phyloP scores from a whole-genome alignment of 306 rosid species.

The Spatholobus suberectus region DNA sequence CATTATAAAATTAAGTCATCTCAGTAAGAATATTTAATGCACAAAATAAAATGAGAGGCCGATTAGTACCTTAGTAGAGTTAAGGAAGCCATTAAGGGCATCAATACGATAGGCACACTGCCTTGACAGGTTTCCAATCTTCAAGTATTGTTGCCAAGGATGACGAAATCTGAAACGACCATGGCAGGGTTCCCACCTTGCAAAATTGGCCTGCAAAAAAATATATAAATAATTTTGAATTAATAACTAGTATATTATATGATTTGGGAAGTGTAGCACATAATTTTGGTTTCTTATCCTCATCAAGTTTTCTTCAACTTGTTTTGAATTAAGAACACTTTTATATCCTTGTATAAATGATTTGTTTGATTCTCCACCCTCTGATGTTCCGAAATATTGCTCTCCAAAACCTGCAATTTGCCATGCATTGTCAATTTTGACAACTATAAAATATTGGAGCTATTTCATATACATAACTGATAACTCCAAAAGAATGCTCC shows the following conservation, averaged over 20 bases:
- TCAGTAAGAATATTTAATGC: neutral
- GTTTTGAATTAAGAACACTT: constrained; percentile 58
- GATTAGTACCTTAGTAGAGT: constrained; percentile 34
- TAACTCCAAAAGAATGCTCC: constrained; percentile 4
- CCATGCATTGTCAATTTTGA: constrained; percentile 21
- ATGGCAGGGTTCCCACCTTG: constrained; percentile 67
- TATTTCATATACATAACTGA: neutral
- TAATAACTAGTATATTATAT: neutral
- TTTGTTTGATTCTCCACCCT: constrained; percentile 22
- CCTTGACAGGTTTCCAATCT: constrained; percentile 54
- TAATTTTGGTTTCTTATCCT: constrained; percentile 2
- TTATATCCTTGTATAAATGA: constrained; percentile 49
- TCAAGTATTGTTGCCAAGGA: constrained; percentile 65
- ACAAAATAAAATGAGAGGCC: neutral
- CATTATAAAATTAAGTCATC: neutral
- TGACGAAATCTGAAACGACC: constrained; percentile 52
- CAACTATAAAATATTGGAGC: neutral
- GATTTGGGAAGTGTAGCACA: neutral
- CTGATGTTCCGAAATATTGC: constrained; percentile 43
- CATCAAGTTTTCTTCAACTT: constrained; percentile 55
- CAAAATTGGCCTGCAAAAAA: constrained; percentile 56
- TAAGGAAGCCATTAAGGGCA: constrained; percentile 51
- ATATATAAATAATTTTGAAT: no score
- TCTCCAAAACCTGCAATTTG: constrained; percentile 48
- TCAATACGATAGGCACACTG: constrained; percentile 60